These are phyloP conservation scores for Penicillium samsonianum DNA, from an alignment of 495 filamentous ascomycete genomes.

Conservation along the genomic window DNA sequence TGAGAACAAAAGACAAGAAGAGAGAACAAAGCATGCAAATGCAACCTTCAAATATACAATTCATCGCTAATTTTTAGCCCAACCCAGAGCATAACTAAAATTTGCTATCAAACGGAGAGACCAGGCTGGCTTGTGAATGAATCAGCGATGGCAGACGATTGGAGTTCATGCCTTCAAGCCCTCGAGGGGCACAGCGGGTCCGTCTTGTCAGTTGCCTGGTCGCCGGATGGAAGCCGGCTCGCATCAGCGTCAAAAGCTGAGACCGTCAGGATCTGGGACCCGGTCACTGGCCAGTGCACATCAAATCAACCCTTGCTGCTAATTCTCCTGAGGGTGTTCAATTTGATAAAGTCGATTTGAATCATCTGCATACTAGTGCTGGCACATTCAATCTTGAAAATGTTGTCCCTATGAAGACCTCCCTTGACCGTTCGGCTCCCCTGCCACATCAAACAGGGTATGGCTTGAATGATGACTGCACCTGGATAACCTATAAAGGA, in stretches of 20 bases:
- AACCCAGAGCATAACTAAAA: constrained; percentile 24
- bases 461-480: neutral
- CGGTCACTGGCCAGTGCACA: constrained; percentile 61
- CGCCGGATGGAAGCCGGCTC: constrained; percentile 15
- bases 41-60: constrained; percentile 33
- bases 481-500: constrained; percentile 21
- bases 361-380: constrained; percentile 17
- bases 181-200: constrained; percentile 9
- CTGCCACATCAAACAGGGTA: too few relatives aligned
- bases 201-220: too few relatives aligned
- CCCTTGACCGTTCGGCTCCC: too few relatives aligned
- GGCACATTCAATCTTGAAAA: neutral
- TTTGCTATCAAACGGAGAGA: constrained; percentile 16
- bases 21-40: too few relatives aligned
- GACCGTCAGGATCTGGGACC: constrained; percentile 49
- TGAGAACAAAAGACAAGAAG: too few relatives aligned
- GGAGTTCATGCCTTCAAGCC: constrained; percentile 19
- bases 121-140: constrained; percentile 20
- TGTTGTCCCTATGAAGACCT: too few relatives aligned
- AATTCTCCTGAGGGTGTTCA: constrained; percentile 2
- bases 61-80: constrained; percentile 36
- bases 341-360: too few relatives aligned
- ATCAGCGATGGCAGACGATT: constrained; percentile 17
- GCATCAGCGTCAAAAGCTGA: constrained; percentile 15
- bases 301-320: too few relatives aligned